phyloP scores from a whole-genome alignment of 208 protist species.

The Trypanosoma congolense region DNA sequence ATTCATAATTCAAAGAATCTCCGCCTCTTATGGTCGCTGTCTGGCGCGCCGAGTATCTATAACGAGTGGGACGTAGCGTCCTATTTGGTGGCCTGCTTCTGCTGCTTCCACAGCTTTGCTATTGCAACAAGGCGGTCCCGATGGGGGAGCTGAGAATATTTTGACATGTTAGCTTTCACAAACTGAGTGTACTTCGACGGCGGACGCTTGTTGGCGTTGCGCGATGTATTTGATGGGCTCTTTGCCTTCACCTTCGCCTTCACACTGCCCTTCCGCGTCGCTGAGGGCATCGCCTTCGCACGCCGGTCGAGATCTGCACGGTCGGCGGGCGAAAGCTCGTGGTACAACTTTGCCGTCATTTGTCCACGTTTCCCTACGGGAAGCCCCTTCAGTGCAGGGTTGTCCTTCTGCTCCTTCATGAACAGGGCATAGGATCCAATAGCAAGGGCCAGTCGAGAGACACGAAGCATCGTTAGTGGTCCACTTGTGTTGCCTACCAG shows the following conservation, averaged over 20 bases:
- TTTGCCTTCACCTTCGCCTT: conserved; percentile 19
- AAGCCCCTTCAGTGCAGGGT: conserved; percentile 73
- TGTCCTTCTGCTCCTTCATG: conserved; percentile 85
- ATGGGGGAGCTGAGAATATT: conserved; percentile 69
- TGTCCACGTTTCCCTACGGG: conserved; percentile 63
- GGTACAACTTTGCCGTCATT: conserved; percentile 78
- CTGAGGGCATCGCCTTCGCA: conserved; percentile 36
- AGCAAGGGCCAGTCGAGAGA: conserved; percentile 54
- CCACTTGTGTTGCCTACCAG: not conserved
- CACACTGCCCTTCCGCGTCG: conserved; percentile 23
- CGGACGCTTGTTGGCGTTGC: conserved; percentile 14
- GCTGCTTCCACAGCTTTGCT: conserved; percentile 83
- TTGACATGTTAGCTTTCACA: conserved; percentile 74
- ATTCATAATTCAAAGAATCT: too few relatives aligned
- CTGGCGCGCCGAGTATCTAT: too few relatives aligned
- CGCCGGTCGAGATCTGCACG: conserved; percentile 56
- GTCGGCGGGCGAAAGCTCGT: conserved; percentile 47
- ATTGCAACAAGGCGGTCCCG: conserved; percentile 76
- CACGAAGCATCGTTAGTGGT: conserved; percentile 46
- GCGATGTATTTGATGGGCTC: conserved; percentile 6
- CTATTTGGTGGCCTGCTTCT: too few relatives aligned
- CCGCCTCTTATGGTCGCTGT: too few relatives aligned
- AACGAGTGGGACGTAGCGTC: too few relatives aligned
- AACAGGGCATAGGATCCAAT: conserved; percentile 77
- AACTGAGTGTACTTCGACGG: conserved; percentile 62